Conservation (phyloP, 371 early-diverging fungal species). For the Batrachochytrium dendrobatidis region DNA sequence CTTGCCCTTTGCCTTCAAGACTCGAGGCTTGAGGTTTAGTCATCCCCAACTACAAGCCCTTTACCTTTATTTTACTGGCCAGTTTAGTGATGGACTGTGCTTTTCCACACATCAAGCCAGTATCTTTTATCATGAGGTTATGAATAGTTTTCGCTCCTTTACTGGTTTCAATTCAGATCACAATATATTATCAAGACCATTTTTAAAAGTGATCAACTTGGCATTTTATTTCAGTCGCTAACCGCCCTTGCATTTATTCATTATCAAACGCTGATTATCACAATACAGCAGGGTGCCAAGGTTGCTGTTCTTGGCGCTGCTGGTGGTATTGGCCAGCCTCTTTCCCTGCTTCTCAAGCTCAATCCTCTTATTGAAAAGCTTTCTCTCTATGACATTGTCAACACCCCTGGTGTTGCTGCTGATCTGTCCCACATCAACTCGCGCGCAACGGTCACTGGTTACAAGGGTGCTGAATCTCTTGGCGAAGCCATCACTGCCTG, state of each 20-base stretch:
- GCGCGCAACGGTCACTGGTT: conserved; percentile 61
- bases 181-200: background rate
- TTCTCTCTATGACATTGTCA: conserved; percentile 91
- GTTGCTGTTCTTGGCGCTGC: conserved; percentile 35
- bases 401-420: conserved; percentile 96
- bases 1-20: conserved; percentile 6
- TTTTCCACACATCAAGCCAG: background rate
- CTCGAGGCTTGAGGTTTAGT: background rate
- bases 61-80: too few relatives aligned
- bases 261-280: too few relatives aligned
- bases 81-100: too few relatives aligned
- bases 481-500: conserved; percentile 66
- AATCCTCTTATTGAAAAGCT: conserved; percentile 76
- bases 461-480: conserved; percentile 37
- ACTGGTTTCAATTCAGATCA: background rate
- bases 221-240: background rate
- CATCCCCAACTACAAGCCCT: background rate
- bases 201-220: background rate
- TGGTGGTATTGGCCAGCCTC: conserved; percentile 85
- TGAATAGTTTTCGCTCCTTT: background rate
- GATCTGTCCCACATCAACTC: conserved; percentile 97
- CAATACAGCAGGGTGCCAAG: conserved; percentile 5
- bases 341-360: conserved; percentile 77
- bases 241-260: background rate
- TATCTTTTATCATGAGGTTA: background rate